Evolutionary conservation across 371 early-diverging fungal genomes (phyloP), one percentile per base, ranked within the genome.

Genomic region (Coemansia sp.): DNA sequence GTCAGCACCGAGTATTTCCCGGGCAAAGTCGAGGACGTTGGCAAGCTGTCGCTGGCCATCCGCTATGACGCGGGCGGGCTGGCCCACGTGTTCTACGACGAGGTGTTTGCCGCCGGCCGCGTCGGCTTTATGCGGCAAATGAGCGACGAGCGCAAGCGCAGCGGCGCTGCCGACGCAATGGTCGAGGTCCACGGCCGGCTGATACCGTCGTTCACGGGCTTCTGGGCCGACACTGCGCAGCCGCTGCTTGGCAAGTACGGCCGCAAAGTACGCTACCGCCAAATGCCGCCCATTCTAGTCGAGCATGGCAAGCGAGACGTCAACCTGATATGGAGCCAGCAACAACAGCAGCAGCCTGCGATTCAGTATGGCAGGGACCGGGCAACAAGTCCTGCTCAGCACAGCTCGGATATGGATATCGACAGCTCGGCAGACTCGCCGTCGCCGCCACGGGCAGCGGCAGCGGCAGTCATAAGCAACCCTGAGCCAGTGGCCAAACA

Each of bases 1-100:
- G 71, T 74, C n/a, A 70, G 65, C 34, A 70, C 74, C 1, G 74
- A 74, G 56, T 74, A 58, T 43, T 74, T 62, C 38, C 74, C 74
- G 5, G 74, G 57, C 3, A 49, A 59, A 10, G 56, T 74, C 4
- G 62, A 45, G 40, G 55, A 41, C 2, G 65, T 65, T 10, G 62
- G 65, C 1, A 49, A 53, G 2, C 36, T 59, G 47, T 61, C 71
- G 42, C 30, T 74, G 16, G 70, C 70, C 1, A 34, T 74, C 5
- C 48, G 55, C 32, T 74, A 58, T 26, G 71, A 70, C 30, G 34
- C 65, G 0, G 71, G 66, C 38, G 66, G 36, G 14, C 34, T 74
- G 57, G 54, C 52, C 4, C 74, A 74, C 16, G 74, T 70, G 40
- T 70, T 70, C 53, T 74, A 74, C 30, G 74, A 74, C 42, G 74